These are phyloP conservation scores for Hygrophoropsis aurantiaca DNA, from an alignment of 768 basidiomycete genomes.

Conservation along the genomic window DNA sequence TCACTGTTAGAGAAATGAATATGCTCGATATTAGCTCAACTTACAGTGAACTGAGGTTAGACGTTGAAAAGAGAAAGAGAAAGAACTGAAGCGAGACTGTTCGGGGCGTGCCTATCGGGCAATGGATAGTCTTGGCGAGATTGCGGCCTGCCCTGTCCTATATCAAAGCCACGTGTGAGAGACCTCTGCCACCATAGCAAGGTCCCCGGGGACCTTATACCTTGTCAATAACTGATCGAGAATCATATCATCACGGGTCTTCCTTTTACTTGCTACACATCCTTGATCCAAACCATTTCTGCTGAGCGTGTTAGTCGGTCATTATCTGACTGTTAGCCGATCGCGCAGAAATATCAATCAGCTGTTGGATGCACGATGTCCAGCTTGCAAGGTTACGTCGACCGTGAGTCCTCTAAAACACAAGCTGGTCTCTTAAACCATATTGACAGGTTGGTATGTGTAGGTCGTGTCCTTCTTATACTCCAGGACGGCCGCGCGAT, in stretches of 20 bases:
- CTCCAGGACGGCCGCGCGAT: slow-evolving; percentile 96
- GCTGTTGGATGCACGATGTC: slow-evolving; percentile 53
- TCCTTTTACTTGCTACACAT: background rate
- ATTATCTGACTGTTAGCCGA: too few species aligned
- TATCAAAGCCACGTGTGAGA: background rate
- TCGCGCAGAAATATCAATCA: background rate
- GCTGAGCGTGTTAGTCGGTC: too few species aligned
- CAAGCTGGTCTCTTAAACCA: background rate
- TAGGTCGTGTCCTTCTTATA: slow-evolving; percentile 89
- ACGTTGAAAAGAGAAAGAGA: background rate
- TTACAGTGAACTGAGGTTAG: background rate
- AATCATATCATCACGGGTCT: background rate
- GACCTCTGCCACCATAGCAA: background rate
- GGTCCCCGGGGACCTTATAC: background rate
- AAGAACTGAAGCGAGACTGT: background rate
- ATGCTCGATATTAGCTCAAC: background rate
- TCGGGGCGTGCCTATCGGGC: background rate
- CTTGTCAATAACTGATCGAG: background rate
- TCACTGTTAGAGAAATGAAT: too few species aligned
- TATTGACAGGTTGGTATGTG: background rate
- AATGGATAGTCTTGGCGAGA: background rate
- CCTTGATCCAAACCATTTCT: too few species aligned
- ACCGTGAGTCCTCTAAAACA: slow-evolving; percentile 51
- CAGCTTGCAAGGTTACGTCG: slow-evolving; percentile 89
- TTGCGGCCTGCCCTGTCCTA: background rate